These are phyloP conservation scores for Conticribra guillardii DNA, from an alignment of 108 stramenopile species.

Conservation along the genomic window DNA sequence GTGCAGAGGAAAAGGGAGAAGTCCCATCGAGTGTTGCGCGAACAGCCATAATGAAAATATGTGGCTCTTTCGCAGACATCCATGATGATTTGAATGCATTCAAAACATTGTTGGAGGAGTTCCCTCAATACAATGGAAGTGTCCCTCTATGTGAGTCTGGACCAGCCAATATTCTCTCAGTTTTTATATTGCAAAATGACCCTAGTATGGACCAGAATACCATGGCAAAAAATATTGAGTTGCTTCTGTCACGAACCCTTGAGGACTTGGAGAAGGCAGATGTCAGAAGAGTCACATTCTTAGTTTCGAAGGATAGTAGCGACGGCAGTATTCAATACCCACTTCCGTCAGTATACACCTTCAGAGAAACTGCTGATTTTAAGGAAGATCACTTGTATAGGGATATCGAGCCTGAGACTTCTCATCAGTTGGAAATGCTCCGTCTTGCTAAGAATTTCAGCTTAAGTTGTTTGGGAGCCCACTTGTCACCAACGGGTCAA, in stretches of 20 bases:
- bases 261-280: slow-evolving; percentile 67
- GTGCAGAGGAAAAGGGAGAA: slow-evolving; percentile 54
- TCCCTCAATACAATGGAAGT: slow-evolving; percentile 61
- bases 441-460: slow-evolving; percentile 91
- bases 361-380: slow-evolving; percentile 72
- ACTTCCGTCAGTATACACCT: slow-evolving; percentile 94
- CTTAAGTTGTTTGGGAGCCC: slow-evolving; percentile 74
- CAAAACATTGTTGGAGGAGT: slow-evolving; percentile 53
- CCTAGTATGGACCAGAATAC: slow-evolving; percentile 51
- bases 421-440: slow-evolving; percentile 89
- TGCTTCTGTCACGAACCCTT: slow-evolving; percentile 48
- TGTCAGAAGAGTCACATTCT: slow-evolving; percentile 82
- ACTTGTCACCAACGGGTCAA: slow-evolving; percentile 83
- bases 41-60: slow-evolving; percentile 66
- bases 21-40: slow-evolving; percentile 62
- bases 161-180: slow-evolving; percentile 88
- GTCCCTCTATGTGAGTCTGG: slow-evolving; percentile 43
- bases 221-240: slow-evolving; percentile 56
- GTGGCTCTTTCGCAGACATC: slow-evolving; percentile 60
- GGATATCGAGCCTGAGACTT: slow-evolving; percentile 92
- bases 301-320: slow-evolving; percentile 50
- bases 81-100: slow-evolving; percentile 37
- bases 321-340: slow-evolving; percentile 49
- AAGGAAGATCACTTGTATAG: slow-evolving; percentile 93
- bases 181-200: slow-evolving; percentile 67